phyloP scores from a whole-genome alignment of 306 rosid genomes.

The Aeschynomene evenia region DNA sequence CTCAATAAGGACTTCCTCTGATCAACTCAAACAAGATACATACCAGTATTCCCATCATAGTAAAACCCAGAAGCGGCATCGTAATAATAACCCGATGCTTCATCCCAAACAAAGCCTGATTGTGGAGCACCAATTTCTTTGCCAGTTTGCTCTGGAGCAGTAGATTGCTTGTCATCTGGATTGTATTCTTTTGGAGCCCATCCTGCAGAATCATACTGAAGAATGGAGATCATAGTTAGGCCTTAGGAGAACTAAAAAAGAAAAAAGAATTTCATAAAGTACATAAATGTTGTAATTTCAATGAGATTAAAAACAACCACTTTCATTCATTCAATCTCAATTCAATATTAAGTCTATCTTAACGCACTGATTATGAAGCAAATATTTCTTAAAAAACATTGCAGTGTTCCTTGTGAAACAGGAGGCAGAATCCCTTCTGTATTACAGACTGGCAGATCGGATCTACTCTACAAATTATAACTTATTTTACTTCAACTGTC shows the following conservation, averaged over 20 bases:
- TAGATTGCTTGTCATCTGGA: conserved; percentile 74
- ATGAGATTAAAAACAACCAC: conserved; percentile 15
- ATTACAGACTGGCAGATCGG: conserved; percentile 13
- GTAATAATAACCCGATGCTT: conserved; percentile 95
- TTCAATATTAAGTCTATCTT: not conserved
- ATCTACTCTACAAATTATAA: not conserved
- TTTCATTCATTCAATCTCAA: not conserved
- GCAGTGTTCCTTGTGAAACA: not conserved
- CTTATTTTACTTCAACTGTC: conserved; percentile 8
- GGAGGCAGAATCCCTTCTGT: conserved; percentile 14
- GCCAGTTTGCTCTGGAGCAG: conserved; percentile 55
- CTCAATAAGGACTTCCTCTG: not conserved
- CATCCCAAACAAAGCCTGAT: conserved; percentile 97
- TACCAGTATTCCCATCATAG: conserved; percentile 96
- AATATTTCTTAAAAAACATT: not conserved
- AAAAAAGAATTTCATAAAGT: not conserved
- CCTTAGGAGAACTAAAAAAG: not conserved
- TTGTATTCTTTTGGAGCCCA: conserved; percentile 99
- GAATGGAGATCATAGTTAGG: not conserved
- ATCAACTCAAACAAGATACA: conserved; percentile 23
- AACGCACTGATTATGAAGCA: conserved; percentile 1
- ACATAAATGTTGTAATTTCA: conserved; percentile 10
- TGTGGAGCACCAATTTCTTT: conserved; percentile 71
- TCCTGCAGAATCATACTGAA: conserved; percentile 92
- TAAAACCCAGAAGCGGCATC: conserved; percentile 98